phyloP scores from a whole-genome alignment of 2,329 filamentous ascomycete genomes.

The Ceratocystis albifundus region DNA sequence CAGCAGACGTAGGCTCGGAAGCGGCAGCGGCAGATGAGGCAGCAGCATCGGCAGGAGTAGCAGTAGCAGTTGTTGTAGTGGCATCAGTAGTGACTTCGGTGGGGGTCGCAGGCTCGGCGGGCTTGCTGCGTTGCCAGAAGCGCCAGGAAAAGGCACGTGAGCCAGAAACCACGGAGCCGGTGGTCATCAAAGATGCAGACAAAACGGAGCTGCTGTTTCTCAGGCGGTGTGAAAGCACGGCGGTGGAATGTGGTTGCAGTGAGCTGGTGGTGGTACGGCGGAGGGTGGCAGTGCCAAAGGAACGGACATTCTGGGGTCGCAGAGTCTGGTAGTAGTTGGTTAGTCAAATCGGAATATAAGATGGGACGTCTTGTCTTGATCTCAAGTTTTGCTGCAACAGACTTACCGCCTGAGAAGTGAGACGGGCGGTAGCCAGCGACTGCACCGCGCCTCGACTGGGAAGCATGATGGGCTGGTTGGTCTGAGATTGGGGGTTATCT shows the following conservation, averaged over 20 bases:
- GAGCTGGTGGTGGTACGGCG: constrained; percentile 10
- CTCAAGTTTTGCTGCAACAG: neutral
- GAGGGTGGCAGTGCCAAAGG: constrained; percentile 18
- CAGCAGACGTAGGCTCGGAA: constrained; percentile 22
- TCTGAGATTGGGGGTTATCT: too few relatives aligned
- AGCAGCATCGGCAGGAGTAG: constrained; percentile 20
- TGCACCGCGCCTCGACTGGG: constrained; percentile 37
- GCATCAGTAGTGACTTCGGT: constrained; percentile 24
- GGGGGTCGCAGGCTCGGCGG: constrained; percentile 14
- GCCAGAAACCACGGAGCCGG: constrained; percentile 22
- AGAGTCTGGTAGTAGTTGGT: constrained; percentile 12
- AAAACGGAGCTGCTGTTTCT: constrained; percentile 6
- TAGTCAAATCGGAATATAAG: neutral
- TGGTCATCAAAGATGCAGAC: constrained; percentile 11
- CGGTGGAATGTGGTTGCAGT: constrained; percentile 17
- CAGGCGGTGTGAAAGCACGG: constrained; percentile 8
- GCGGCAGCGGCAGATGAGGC: constrained; percentile 19
- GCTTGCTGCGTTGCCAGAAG: constrained; percentile 21
- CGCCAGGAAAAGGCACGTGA: constrained; percentile 22
- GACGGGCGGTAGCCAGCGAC: constrained; percentile 31
- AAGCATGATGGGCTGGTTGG: constrained; percentile 32
- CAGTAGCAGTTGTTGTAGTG: constrained; percentile 23
- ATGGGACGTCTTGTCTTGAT: neutral
- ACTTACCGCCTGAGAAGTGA: constrained; percentile 29
- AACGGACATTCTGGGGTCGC: constrained; percentile 10